Base-by-base conservation (phyloP, 345 rosid genomes). In the Dipteronia sinensis region DNA sequence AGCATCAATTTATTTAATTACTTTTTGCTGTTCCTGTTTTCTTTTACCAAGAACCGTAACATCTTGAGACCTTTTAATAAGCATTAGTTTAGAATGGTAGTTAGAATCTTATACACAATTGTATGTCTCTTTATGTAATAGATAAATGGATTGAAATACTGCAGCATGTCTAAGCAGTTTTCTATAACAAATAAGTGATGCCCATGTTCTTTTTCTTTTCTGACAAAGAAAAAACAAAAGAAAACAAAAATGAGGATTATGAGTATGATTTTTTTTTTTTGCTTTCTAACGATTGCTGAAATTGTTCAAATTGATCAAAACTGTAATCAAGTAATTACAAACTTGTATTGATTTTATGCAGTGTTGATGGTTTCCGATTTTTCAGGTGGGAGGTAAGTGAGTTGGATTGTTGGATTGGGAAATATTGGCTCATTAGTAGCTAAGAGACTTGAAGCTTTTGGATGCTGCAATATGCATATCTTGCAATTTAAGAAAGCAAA, bases 371-470 rank as follows among this genome's bases (percentile, higher is more conserved):
- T n/a, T 59, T 22, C n/a, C n/a, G 29, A 78, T 71, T 73, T 67
- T 55, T 51, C 86, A 83, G 92, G n/a, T 89, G 15, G 56, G 87
- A 7, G 81, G 87, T 10, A 89, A 82, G 80, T 55, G 85, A 58
- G 83, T 84, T 34, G 90, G 38, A 84, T 89, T 75, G 87, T 87
- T 10, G 92, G 94, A 63, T n/a, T 90, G 31, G 94, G 90, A 29
- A 77, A 66, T 51, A 81, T 86, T 11, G 91, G 94, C 17, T 49
- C 69, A 9, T 78, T 78, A 59, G 77, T 85, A 62, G 91, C 88
- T 4, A 88, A 82, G 73, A 81, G 92, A 69, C 85, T 89, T 0
- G 88, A 79, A 10, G 86, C 86, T 3, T 87, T 90, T 65, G 88
- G 90, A 17, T 89, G 91, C 76, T 20, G 6, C n/a, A n/a, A n/a